Evolutionary conservation across 176 grass and related monocot genomes (phyloP).

Genomic region (Carex littledalei): DNA sequence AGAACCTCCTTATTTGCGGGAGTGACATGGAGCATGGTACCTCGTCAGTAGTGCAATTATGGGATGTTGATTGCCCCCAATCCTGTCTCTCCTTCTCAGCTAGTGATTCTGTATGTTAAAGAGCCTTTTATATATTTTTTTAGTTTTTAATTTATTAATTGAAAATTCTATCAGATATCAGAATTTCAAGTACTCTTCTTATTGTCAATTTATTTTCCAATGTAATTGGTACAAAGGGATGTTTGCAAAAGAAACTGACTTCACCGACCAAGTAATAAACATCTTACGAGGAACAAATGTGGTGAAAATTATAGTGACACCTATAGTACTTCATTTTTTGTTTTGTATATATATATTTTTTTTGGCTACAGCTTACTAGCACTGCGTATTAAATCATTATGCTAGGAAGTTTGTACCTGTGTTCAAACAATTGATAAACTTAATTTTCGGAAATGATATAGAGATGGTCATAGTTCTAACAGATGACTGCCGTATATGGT

Average conservation of each 20-base stretch:
- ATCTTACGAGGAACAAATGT: background rate
- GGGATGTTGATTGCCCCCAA: conserved; percentile 82
- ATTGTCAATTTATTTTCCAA: background rate
- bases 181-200: background rate
- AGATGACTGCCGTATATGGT: background rate
- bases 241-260: background rate
- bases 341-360: background rate
- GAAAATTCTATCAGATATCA: conserved; percentile 35
- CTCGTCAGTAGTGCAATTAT: conserved; percentile 81
- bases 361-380: background rate
- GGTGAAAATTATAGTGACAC: background rate
- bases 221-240: background rate
- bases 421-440: background rate
- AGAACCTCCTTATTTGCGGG: conserved; percentile 81
- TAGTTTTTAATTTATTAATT: conserved; percentile 21
- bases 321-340: background rate
- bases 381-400: background rate
- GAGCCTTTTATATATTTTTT: conserved; percentile 13
- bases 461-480: background rate
- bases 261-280: background rate
- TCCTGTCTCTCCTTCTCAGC: conserved; percentile 77
- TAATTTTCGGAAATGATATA: background rate
- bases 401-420: background rate
- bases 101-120: conserved; percentile 85
- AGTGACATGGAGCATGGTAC: conserved; percentile 78